Evolutionary conservation across 192 early-diverging fungal genomes (phyloP), one percentile per base, ranked within the genome.

Genomic region (Umbelopsis sp.): DNA sequence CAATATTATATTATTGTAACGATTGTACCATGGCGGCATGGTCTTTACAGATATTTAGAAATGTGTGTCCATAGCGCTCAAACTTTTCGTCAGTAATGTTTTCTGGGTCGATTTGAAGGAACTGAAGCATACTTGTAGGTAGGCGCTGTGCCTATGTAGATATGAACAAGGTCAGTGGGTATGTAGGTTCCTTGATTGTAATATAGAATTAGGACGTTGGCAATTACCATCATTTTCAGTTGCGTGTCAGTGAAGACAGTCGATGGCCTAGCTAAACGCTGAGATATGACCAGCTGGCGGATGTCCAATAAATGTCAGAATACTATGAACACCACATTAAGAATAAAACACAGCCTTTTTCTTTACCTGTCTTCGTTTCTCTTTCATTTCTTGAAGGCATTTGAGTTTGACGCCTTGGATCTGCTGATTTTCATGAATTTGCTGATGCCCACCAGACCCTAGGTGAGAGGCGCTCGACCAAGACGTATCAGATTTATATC

Each of bases 241-340:
- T 70, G 44, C 10, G 74, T 70, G 38, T 75, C 74, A 0, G 74
- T 70, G 49, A 75, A 70, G 0, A 75, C 44, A 14, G 45, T 66
- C 3, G 34, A 20, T 2, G 68, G 36, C 7, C 50, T 14, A n/a
- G 41, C 20, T n/a, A 70, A 31, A 32, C 62, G 36, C 29, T 65
- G 56, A 66, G 29, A 26, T 12, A 70, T 50, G 7, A 75, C 24
- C 38, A 66, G 20, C 51, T 36, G 36, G 16, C 17, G 2, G 17
- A 62, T 26, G 0, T 0, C 56, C 14, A 24, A 54, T 21, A 56
- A 1, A 22, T 52, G 17, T 47, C 5, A 12, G n/a, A n/a, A n/a
- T n/a, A n/a, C n/a, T 32, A 51, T 8, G 20, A n/a, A 66, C 10
- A 29, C 14, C n/a, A n/a, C n/a, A n/a, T n/a, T 0, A 20, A 8